Evolutionary conservation across 768 basidiomycete genomes (phyloP), one percentile per base, ranked within the genome.

Genomic region (Heimioporus sp.): DNA sequence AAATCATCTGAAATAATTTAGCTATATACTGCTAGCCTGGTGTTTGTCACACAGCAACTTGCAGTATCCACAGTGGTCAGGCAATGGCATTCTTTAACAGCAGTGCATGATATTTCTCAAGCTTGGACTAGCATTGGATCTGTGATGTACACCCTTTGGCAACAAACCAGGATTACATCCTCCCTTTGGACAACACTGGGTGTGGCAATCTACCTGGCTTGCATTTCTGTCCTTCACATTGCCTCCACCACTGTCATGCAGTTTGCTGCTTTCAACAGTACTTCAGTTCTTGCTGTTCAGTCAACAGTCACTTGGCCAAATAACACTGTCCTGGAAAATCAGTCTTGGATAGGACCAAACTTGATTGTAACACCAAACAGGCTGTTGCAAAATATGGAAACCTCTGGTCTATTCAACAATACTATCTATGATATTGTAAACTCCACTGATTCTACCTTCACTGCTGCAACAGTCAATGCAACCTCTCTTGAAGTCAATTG

Each of bases 81-180:
- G 9, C 28, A 49, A 10, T 19, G 34, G 1, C 54, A 62, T 15
- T 52, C 53, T 3, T 2, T 66, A 5, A 65, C 65, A 30, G 35
- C 48, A 31, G 39, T 60, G 1, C 62, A 65, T 48, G 64, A 65
- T 37, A 31, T 54, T 8, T 4, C 49, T 38, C 31, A 40, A 3
- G 60, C 65, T 13, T 66, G 65, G 65, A 46, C 45, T 15, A 61
- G 65, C 0, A 50, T 60, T 46, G 64, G 64, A n/a, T 46, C 57
- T 46, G 62, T 65, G 7, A 0, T 57, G 5, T 13, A 50, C 21
- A 10, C 31, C 5, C 41, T 62, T 8, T 64, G 59, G 62, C 35
- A 41, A 13, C 64, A 65, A 40, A 54, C 35, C 10, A 28, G 38
- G 15, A 17, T 52, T 12, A 3, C 41, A 3, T 54, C 65, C 11